Evolutionary conservation across 108 stramenopile genomes (phyloP), one percentile per base, ranked within the genome.

Genomic region (Stephanodiscus minutulus): DNA sequence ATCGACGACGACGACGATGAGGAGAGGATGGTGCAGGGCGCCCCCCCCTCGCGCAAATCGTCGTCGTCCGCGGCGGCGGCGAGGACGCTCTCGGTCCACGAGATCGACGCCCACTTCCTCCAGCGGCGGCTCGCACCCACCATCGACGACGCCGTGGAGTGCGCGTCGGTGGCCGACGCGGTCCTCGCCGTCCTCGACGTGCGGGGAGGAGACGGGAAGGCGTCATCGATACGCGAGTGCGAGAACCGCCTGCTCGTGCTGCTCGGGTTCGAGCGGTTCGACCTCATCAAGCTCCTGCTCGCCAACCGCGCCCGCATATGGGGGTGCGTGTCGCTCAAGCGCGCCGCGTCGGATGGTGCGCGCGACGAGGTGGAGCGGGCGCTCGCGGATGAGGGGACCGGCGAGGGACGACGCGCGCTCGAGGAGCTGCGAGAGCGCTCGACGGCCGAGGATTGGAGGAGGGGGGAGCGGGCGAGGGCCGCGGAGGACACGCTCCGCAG

Each of bases 71-170:
- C 28, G 17, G 49, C 66, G 31, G 46, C 67, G 6, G 82, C 82
- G 31, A 84, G 93, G 33, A 87, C 92, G 21, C 81, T 96, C 37
- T 86, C 88, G 7, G 96, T 96, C 3, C 94, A 95, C 72, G 97
- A 97, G 72, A 96, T 99, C 62, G 98, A 99, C 81, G 98, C 98
- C 3, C 91, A 98, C 81, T 97, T 85, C 76, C 53, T 98, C 46
- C 96, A 97, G 66, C 86, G 99, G 25, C 88, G 95, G 66, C 77
- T 99, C 48, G 87, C 93, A 10, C 74, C 74, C 10, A 88, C 88
- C 65, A 85, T 91, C 54, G 90, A 91, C 7, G 99, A 99, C 68
- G 98, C 97, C 2, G 85, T 89, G 58, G 92, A 85, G 27, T 89
- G 92, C 21, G 89, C 95, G 5, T 60, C 73, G 46, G 56, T 98